phyloP scores from a whole-genome alignment of 2,329 filamentous ascomycete genomes.

The Hymenotorrendiella dingleyae region DNA sequence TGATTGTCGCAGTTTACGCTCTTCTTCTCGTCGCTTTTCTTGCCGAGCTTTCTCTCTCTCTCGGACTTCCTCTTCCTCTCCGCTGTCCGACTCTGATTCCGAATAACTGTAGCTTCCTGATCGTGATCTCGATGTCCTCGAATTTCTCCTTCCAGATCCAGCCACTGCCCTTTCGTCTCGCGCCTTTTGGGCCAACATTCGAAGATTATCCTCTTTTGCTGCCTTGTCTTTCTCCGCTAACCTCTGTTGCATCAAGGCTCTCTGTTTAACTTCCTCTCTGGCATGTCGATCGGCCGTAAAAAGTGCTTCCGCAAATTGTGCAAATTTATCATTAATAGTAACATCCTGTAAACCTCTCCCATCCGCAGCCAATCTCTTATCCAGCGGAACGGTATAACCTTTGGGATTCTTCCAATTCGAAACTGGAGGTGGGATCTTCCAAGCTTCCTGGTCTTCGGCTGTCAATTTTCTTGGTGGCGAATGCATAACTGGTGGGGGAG shows the following conservation, averaged over 20 bases:
- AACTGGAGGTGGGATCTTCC: constrained; percentile 85
- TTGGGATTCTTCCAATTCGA: constrained; percentile 99
- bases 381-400: constrained; percentile 91
- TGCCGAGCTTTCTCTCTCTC: constrained; percentile 72
- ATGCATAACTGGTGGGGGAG: constrained; percentile 90
- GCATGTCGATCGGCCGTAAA: constrained; percentile 94
- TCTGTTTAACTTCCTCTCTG: constrained; percentile 88
- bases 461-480: constrained; percentile 92
- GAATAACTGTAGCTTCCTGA: constrained; percentile 48
- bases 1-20: constrained; percentile 85
- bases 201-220: constrained; percentile 87
- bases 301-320: constrained; percentile 88
- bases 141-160: constrained; percentile 39
- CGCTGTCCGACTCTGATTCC: constrained; percentile 35
- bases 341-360: constrained; percentile 88
- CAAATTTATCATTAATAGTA: constrained; percentile 97
- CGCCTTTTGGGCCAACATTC: constrained; percentile 83
- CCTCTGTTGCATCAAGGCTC: constrained; percentile 90
- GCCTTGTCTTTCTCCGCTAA: constrained; percentile 94
- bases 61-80: constrained; percentile 59
- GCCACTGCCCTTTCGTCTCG: constrained; percentile 68
- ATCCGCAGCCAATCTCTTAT: constrained; percentile 92
- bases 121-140: constrained; percentile 33
- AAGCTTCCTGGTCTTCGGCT: constrained; percentile 93
- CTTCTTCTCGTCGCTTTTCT: constrained; percentile 74